A percentile compares a stretch with the other conserved stretches of the same genome.
These are phyloP conservation scores for Claviceps maximensis DNA, from an alignment of 2,329 filamentous ascomycete genomes.

Conservation along the genomic window DNA sequence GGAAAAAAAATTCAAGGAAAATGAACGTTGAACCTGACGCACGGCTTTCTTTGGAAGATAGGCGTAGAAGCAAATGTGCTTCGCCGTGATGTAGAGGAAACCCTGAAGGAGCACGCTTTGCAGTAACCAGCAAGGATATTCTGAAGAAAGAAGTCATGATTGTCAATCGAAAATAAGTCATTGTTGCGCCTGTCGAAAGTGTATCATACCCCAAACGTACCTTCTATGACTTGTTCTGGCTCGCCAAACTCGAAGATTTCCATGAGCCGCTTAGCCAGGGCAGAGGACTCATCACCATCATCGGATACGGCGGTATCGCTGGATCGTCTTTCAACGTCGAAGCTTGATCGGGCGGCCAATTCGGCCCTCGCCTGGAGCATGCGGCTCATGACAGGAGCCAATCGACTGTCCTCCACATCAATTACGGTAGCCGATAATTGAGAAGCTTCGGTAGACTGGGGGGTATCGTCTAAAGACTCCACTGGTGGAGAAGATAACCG, in stretches of 20 bases:
- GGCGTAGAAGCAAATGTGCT: slow-evolving; percentile 93
- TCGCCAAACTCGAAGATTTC: slow-evolving; percentile 76
- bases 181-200: slow-evolving; percentile 1
- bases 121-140: slow-evolving; percentile 87
- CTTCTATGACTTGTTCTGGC: slow-evolving; percentile 72
- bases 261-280: slow-evolving; percentile 58
- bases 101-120: slow-evolving; percentile 87
- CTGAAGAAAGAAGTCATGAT: slow-evolving; percentile 24
- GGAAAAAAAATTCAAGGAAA: background rate
- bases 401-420: slow-evolving; percentile 28
- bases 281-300: slow-evolving; percentile 32
- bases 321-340: slow-evolving; percentile 36
- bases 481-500: slow-evolving; percentile 25
- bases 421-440: slow-evolving; percentile 9
- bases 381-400: slow-evolving; percentile 61
- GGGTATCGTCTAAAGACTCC: slow-evolving; percentile 16
- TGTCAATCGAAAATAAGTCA: background rate
- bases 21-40: slow-evolving; percentile 18
- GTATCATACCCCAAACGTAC: slow-evolving; percentile 24
- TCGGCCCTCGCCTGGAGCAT: slow-evolving; percentile 62
- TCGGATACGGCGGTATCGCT: slow-evolving; percentile 23
- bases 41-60: slow-evolving; percentile 90
- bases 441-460: slow-evolving; percentile 14
- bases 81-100: slow-evolving; percentile 88
- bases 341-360: slow-evolving; percentile 44